A percentile compares a stretch with the other conserved stretches of the same genome.
Evolutionary conservation across 768 basidiomycete species (phyloP).

Genomic region (Rickenella mellea): DNA sequence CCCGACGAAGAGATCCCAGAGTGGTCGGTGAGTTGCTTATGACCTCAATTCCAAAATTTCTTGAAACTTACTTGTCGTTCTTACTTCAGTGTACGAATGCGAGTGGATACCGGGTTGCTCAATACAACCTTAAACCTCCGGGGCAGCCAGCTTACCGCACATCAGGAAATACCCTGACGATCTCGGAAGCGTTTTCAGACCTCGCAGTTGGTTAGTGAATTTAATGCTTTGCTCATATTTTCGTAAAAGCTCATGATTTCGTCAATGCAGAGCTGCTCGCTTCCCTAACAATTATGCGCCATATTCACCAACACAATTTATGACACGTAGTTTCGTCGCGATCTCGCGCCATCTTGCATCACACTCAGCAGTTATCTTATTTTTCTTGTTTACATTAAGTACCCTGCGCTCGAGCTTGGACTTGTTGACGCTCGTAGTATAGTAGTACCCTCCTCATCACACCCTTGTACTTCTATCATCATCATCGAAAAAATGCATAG

Average conservation of each 20-base stretch:
- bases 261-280: slow-evolving; percentile 40
- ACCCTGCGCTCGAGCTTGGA: no score
- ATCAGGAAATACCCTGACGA: slow-evolving; percentile 54
- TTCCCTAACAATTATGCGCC: slow-evolving; percentile 54
- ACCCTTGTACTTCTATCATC: no score
- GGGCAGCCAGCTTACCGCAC: slow-evolving; percentile 42
- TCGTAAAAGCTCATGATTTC: slow-evolving; percentile 4
- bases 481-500: no score
- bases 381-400: no score
- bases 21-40: slow-evolving; percentile 56
- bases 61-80: neutral
- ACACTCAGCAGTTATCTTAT: no score
- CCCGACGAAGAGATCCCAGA: slow-evolving; percentile 42
- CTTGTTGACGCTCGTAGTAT: no score
- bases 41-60: slow-evolving; percentile 1
- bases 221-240: neutral
- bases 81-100: slow-evolving; percentile 40
- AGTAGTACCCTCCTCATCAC: no score
- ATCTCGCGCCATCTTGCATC: no score
- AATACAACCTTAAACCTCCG: slow-evolving; percentile 52
- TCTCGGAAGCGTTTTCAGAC: slow-evolving; percentile 45
- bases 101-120: slow-evolving; percentile 49
- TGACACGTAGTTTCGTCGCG: no score
- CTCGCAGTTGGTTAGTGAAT: slow-evolving; percentile 42
- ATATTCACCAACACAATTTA: slow-evolving; percentile 44